Conservation (phyloP, 2,329 filamentous ascomycete genomes). For the Stenocarpella maydis region DNA sequence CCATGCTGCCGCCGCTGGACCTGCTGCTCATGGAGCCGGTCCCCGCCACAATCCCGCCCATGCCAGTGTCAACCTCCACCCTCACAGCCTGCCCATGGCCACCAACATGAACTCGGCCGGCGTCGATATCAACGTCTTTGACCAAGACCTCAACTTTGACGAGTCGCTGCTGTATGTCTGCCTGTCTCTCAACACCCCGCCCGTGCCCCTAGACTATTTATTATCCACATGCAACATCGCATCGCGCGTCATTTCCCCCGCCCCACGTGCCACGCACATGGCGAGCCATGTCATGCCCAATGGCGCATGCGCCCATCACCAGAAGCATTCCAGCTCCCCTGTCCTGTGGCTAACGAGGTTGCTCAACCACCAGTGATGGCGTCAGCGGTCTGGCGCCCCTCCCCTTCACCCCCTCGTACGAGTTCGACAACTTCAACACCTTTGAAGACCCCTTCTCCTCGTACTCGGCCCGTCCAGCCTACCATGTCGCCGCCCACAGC, state of each 20-base stretch:
- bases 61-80: conserved; percentile 7
- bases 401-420: conserved; percentile 67
- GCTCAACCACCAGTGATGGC: conserved; percentile 46
- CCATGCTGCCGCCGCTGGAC: conserved; percentile 52
- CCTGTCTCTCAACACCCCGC: background rate
- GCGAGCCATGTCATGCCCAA: background rate
- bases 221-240: background rate
- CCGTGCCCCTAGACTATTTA: background rate
- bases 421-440: conserved; percentile 67
- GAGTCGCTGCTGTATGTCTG: conserved; percentile 62
- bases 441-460: conserved; percentile 71
- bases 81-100: conserved; percentile 27
- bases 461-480: conserved; percentile 60
- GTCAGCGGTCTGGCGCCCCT: conserved; percentile 54
- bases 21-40: conserved; percentile 26
- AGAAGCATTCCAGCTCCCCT: background rate
- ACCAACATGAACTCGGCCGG: conserved; percentile 27
- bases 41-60: conserved; percentile 14
- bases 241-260: too few species aligned
- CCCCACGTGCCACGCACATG: conserved; percentile 13
- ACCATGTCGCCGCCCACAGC: conserved; percentile 47
- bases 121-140: conserved; percentile 57
- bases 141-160: conserved; percentile 62
- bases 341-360: conserved; percentile 4
- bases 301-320: background rate